Evolutionary conservation across 2,329 filamentous ascomycete genomes (phyloP), one percentile per base, ranked within the genome.

Genomic region (Pseudocercospora crystallina): DNA sequence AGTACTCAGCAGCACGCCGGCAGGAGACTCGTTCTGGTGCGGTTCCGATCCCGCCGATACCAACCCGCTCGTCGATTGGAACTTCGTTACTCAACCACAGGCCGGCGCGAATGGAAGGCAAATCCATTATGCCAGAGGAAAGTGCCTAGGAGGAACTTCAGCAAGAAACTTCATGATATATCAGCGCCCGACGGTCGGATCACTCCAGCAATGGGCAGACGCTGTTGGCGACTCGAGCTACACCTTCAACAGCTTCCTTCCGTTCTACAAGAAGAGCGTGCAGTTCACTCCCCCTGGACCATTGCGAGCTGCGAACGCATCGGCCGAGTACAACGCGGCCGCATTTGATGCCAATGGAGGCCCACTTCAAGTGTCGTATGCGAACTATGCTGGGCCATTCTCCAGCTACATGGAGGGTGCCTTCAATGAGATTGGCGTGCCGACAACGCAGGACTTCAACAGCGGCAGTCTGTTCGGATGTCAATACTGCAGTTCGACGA

Each of bases 291-390:
- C 58, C 26, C 49, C 59, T 4, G 53, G 57, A 17, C 40, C 43
- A 11, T 37, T 37, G 5, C 48, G 50, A 8, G 41, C 41, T 2
- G 8, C 47, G 11, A 59, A 58, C 31, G 47, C 54, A 2, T 51
- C 49, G 12, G 47, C 47, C 8, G 45, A 42, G 26, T 56, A 53
- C 42, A 47, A 50, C 9, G 20, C 43, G 9, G 20, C 15, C 17
- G 49, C 47, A 58, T 66, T 52, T 41, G 49, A 5, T 7, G 38
- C 12, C 3, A 15, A 15, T 5, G 57, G 47, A 9, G 68, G 68
- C 1, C 69, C 69, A 12, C 52, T 72, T 10, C 53, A 70, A 13
- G 65, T 71, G 5, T 66, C 67, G 0, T 70, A 62, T 46, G 53
- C 64, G 9, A 58, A 62, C 29, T 53, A 49, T 12, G 50, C 53